Base-by-base conservation (phyloP, 129 eudicot species). In the Chrysanthemum makinoi region DNA sequence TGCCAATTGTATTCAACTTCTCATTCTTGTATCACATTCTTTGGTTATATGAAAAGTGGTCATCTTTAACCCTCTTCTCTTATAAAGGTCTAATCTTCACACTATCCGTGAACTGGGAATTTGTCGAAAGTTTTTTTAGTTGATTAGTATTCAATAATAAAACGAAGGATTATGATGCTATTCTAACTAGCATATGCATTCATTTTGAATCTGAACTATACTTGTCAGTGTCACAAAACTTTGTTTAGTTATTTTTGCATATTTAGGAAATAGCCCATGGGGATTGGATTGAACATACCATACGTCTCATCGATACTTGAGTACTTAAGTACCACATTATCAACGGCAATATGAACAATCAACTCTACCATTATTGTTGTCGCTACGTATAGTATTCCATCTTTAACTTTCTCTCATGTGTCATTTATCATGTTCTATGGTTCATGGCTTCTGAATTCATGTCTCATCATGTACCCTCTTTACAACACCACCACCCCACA, bases 21-120 rank as follows among this genome's bases (percentile, higher is more conserved):
- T 53, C 28, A 22, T 75, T 44, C 19, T 70, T 70, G 75, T 24
- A 46, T 72, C 60, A 9, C 33, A 61, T 61, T 65, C 67, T 68
- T 68, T 52, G 24, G 47, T 47, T 61, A 22, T 46, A 22, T 47
- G 12, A 47, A 62, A 73, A 17, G 52, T 49, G 57, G 13, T 62
- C 33, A 63, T 73, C 28, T 72, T 60, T 60, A 39, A 39, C 44
- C 9, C 46, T 39, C 46, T 39, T 39, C 46, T 8, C 9, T 39
- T 0, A 39, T 39, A 7, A 39, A 8, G 46, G 10, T 39, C 46
- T 39, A 39, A 39, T 39, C 46, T 39, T 39, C 1, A 39, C 46
- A 6, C 46, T 39, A 6, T 39, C 46, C 9, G 46, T 39, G 46
- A 39, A 39, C 10, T 39, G 10, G 46, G 46, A 39, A 39, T 39